phyloP scores from a whole-genome alignment of 768 basidiomycete genomes.

The Naganishia antarctica region DNA sequence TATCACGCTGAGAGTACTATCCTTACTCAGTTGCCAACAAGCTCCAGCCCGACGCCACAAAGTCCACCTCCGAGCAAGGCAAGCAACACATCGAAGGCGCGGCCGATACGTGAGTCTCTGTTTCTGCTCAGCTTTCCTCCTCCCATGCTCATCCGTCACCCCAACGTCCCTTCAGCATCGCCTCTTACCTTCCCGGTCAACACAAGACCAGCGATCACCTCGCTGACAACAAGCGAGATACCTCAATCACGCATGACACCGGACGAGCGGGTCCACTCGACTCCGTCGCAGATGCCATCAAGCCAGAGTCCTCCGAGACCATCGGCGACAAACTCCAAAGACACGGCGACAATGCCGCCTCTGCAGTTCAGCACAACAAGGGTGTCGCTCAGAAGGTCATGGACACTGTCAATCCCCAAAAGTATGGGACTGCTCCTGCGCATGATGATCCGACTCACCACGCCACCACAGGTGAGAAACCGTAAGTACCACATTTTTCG shows the following conservation, averaged over 20 bases:
- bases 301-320: slow-evolving; percentile 17
- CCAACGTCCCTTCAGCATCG: neutral
- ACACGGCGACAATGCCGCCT: slow-evolving; percentile 10
- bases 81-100: slow-evolving; percentile 8
- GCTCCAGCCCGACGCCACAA: slow-evolving; percentile 11
- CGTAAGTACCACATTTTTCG: neutral
- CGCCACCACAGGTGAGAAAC: slow-evolving; percentile 4
- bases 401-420: slow-evolving; percentile 22
- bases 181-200: slow-evolving; percentile 23
- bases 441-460: neutral
- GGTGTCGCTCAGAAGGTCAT: slow-evolving; percentile 13
- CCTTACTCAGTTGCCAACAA: neutral
- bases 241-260: slow-evolving; percentile 13
- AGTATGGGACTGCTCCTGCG: slow-evolving; percentile 2
- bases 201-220: slow-evolving; percentile 24
- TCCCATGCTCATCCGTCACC: neutral
- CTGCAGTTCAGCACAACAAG: slow-evolving; percentile 13
- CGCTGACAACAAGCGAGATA: slow-evolving; percentile 12
- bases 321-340: slow-evolving; percentile 5
- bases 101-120: slow-evolving; percentile 3
- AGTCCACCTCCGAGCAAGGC: slow-evolving; percentile 1
- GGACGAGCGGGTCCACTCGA: slow-evolving; percentile 3
- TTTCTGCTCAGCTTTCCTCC: neutral
- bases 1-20: neutral
- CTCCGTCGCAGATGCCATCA: slow-evolving; percentile 15